Conservation (phyloP, 306 rosid species). For the Gillenia trifoliata region DNA sequence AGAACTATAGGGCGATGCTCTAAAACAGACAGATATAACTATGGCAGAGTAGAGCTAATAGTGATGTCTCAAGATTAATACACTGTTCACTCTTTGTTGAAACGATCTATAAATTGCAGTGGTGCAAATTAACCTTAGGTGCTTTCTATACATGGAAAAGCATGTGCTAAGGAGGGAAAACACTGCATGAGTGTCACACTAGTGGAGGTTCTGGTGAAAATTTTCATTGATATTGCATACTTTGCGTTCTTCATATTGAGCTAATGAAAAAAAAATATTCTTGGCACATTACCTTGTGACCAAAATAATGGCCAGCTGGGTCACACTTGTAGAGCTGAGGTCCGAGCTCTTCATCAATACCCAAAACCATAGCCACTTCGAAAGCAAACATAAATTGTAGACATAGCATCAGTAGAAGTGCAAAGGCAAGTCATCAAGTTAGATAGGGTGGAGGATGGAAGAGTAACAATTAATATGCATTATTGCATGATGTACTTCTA, state of each 20-base stretch:
- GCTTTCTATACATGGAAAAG: background rate
- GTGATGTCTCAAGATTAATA: background rate
- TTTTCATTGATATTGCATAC: too few relatives aligned
- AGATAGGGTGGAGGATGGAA: too few relatives aligned
- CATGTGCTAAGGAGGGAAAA: background rate
- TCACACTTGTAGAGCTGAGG: slow-evolving; percentile 91
- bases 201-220: too few relatives aligned
- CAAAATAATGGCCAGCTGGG: slow-evolving; percentile 98
- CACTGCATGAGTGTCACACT: background rate
- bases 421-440: background rate
- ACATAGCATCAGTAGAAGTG: slow-evolving; percentile 19
- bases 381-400: slow-evolving; percentile 21
- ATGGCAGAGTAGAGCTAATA: background rate
- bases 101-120: background rate
- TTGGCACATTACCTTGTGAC: slow-evolving; percentile 74
- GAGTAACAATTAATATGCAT: background rate
- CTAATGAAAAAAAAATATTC: background rate
- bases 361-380: slow-evolving; percentile 93
- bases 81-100: background rate
- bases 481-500: slow-evolving; percentile 4
- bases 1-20: background rate
- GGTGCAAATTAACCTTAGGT: background rate
- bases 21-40: background rate
- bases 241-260: background rate
- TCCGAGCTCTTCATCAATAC: slow-evolving; percentile 86